Evolutionary conservation across 2,329 filamentous ascomycete species (phyloP).

Genomic region (Apiospora hydei): DNA sequence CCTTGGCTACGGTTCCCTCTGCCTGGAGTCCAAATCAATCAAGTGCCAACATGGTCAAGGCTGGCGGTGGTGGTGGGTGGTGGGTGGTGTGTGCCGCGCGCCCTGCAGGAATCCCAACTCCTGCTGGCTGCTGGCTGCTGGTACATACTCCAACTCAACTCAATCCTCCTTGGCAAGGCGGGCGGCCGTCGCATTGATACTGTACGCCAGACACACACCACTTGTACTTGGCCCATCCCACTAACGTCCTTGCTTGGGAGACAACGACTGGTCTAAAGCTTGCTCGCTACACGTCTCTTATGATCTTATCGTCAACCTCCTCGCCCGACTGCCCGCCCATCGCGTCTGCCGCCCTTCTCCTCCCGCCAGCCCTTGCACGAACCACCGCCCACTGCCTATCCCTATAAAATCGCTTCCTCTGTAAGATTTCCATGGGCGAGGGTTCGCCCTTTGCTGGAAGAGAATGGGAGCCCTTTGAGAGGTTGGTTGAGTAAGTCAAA

Average conservation of each 20-base stretch:
- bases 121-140: not conserved
- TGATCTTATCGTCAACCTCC: conserved; percentile 30
- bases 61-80: not conserved
- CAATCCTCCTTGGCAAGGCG: conserved; percentile 18
- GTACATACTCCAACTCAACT: conserved; percentile 11
- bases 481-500: conserved; percentile 35
- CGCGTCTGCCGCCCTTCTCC: conserved; percentile 22
- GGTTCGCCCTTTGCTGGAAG: conserved; percentile 33
- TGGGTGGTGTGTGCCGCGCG: not conserved
- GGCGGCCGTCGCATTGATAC: conserved; percentile 16
- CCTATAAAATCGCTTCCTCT: conserved; percentile 8
- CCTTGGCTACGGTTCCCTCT: not conserved
- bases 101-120: not conserved
- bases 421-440: conserved; percentile 38
- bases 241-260: not conserved
- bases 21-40: not conserved
- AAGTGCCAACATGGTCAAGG: conserved; percentile 8
- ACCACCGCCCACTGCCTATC: not conserved
- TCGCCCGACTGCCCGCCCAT: conserved; percentile 17
- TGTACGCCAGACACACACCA: not conserved
- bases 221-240: not conserved
- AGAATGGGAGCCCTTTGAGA: conserved; percentile 44
- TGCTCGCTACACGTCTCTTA: conserved; percentile 22
- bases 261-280: conserved; percentile 1
- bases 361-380: not conserved